A percentile compares a stretch with the other conserved stretches of the same genome.
These are phyloP conservation scores for Plasmodium cynomolgi DNA, from an alignment of 169 alveolate species.

Conservation along the genomic window DNA sequence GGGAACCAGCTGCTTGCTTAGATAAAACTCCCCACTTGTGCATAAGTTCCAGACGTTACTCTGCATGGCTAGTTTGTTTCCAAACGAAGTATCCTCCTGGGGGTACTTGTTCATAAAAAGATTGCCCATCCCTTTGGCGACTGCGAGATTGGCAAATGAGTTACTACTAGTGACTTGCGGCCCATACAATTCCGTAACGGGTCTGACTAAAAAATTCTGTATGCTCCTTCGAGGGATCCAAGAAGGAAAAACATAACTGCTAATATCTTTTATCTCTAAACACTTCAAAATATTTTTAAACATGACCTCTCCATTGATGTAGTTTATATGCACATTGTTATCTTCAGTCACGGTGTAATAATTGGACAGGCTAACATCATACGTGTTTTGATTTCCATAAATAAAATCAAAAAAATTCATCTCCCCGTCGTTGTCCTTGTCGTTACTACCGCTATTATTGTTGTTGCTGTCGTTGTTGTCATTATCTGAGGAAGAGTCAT, in stretches of 20 bases:
- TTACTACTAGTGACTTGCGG: neutral
- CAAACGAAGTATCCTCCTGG: neutral
- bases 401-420: slow-evolving; percentile 49
- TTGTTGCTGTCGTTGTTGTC: neutral
- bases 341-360: slow-evolving; percentile 50
- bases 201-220: slow-evolving; percentile 40
- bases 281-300: slow-evolving; percentile 72
- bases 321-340: slow-evolving; percentile 55
- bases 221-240: slow-evolving; percentile 75
- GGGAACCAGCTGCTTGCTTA: slow-evolving; percentile 4
- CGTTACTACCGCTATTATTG: neutral
- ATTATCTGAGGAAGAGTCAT: neutral
- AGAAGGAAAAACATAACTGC: slow-evolving; percentile 46
- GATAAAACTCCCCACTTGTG: slow-evolving; percentile 23
- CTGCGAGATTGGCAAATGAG: neutral
- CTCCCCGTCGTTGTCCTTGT: neutral
- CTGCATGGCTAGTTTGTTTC: neutral
- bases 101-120: neutral
- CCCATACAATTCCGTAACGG: slow-evolving; percentile 40
- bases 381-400: slow-evolving; percentile 65
- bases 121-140: neutral
- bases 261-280: slow-evolving; percentile 39
- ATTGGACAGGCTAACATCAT: slow-evolving; percentile 57
- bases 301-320: slow-evolving; percentile 59
- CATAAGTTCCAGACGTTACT: slow-evolving; percentile 48